These are phyloP conservation scores for Talaromyces sp. DNA, from an alignment of 2,329 filamentous ascomycete genomes.

Conservation along the genomic window DNA sequence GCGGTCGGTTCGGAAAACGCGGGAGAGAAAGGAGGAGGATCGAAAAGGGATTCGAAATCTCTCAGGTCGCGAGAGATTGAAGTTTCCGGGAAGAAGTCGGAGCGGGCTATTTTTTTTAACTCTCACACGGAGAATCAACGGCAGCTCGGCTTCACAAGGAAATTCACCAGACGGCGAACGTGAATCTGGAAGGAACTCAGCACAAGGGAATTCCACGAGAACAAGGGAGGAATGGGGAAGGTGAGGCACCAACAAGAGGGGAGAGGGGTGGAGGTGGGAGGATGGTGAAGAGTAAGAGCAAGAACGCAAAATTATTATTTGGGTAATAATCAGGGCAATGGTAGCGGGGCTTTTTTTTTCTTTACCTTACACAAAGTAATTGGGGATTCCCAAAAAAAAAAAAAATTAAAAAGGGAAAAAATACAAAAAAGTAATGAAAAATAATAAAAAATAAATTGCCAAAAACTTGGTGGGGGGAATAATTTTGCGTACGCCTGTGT, in stretches of 20 bases:
- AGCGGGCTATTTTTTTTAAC: not conserved
- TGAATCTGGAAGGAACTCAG: not conserved
- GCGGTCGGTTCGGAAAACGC: not conserved
- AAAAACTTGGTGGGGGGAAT: not conserved
- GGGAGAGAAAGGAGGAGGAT: not conserved
- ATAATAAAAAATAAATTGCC: not conserved
- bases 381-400: not conserved
- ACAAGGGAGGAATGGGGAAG: slow-evolving; percentile 19
- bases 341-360: slow-evolving; percentile 24
- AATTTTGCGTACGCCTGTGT: slow-evolving; percentile 5
- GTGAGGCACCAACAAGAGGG: slow-evolving; percentile 20
- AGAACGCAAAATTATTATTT: slow-evolving; percentile 32
- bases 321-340: slow-evolving; percentile 26
- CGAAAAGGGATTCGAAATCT: slow-evolving; percentile 7
- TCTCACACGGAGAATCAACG: not conserved
- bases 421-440: not conserved
- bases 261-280: slow-evolving; percentile 24
- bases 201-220: not conserved
- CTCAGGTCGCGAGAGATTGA: not conserved
- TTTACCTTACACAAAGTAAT: slow-evolving; percentile 5
- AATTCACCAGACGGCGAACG: not conserved
- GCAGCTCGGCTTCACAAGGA: not conserved
- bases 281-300: slow-evolving; percentile 23
- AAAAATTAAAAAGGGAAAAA: not conserved
- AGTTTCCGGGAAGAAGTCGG: slow-evolving; percentile 9